Base-by-base conservation (phyloP, 2,329 filamentous ascomycete species). In the Fusarium luffae region DNA sequence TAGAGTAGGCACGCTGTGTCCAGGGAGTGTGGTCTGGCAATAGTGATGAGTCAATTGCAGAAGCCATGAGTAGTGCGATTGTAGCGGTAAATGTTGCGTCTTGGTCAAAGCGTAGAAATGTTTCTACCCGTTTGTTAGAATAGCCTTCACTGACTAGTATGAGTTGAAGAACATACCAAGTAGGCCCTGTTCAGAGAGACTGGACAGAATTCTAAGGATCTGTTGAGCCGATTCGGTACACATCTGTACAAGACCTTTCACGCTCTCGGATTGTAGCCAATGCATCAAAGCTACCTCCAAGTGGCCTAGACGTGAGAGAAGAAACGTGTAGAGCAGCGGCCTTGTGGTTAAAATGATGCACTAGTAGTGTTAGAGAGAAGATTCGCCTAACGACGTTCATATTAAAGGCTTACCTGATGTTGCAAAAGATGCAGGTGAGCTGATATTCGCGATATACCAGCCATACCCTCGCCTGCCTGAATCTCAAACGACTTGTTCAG, bases 1-100 rank as follows among this genome's bases (percentile, higher is more conserved):
- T 78, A 3, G 66, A 55, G 52, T 83, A 81, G 3, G 82, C 79
- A 41, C 80, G 81, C 5, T 82, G 76, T 2, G 82, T 67, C 79
- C 81, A 85, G 1, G 69, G 55, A 0, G 70, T 63, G 18, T 76
- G 76, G 47, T 77, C 75, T 25, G 81, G 79, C 5, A 82, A 61
- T 2, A 81, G 63, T 5, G 72, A 72, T 1, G 74, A 59, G 54
- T 82, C 79, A n/a, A 83, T 72, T 49, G 76, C 70, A n/a, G 81
- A 65, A 5, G 76, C 79, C 16, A 84, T 71, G 0, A 83, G 67
- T 0, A 84, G 74, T 8, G 80, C 75, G 16, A 83, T 77, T 1
- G 79, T 80, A 0, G 83, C 81, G 5, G 64, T 66, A 21, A 71
- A 71, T 1, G 55, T 54, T 32, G 59, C 68, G 5, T 68, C 63